These are phyloP conservation scores for Nothophaeocryptopus gaeumannii DNA, from an alignment of 2,329 filamentous ascomycete genomes.

Conservation along the genomic window DNA sequence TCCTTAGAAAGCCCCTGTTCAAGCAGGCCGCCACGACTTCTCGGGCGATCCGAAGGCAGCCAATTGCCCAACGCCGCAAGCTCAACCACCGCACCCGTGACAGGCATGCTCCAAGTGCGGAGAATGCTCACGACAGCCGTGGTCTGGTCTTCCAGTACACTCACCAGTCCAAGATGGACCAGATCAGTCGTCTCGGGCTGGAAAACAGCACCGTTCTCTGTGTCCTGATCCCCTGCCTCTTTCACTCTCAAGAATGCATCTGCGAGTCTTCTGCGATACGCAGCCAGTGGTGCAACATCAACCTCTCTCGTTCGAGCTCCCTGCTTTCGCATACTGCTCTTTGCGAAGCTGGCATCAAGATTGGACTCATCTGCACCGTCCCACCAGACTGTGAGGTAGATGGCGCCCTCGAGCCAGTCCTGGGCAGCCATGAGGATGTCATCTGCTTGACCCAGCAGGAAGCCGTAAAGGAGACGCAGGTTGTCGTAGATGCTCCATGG, in stretches of 20 bases:
- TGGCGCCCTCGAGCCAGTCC: conserved; percentile 87
- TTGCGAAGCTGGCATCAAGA: conserved; percentile 43
- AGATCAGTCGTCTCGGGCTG: conserved; percentile 71
- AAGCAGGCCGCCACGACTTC: conserved; percentile 51
- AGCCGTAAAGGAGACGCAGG: conserved; percentile 74
- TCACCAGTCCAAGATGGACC: conserved; percentile 78
- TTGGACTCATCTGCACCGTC: conserved; percentile 66
- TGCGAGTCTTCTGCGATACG: conserved; percentile 71
- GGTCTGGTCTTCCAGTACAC: conserved; percentile 76
- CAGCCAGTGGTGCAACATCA: conserved; percentile 56
- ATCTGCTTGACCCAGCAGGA: conserved; percentile 71
- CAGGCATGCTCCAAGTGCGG: conserved; percentile 73
- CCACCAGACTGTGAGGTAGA: conserved; percentile 89
- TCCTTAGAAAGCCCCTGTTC: conserved; percentile 70
- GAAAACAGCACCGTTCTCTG: conserved; percentile 61
- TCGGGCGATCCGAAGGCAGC: conserved; percentile 61
- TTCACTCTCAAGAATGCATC: conserved; percentile 65
- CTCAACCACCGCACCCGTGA: conserved; percentile 77
- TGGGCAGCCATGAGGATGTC: conserved; percentile 74
- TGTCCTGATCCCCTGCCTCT: conserved; percentile 53
- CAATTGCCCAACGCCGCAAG: conserved; percentile 80
- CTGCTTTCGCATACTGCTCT: conserved; percentile 36
- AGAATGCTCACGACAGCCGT: conserved; percentile 73
- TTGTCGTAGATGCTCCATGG: conserved; percentile 90
- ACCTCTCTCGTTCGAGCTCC: conserved; percentile 43